Conservation (phyloP, 345 rosid genomes). For the Stellera chamaejasme region DNA sequence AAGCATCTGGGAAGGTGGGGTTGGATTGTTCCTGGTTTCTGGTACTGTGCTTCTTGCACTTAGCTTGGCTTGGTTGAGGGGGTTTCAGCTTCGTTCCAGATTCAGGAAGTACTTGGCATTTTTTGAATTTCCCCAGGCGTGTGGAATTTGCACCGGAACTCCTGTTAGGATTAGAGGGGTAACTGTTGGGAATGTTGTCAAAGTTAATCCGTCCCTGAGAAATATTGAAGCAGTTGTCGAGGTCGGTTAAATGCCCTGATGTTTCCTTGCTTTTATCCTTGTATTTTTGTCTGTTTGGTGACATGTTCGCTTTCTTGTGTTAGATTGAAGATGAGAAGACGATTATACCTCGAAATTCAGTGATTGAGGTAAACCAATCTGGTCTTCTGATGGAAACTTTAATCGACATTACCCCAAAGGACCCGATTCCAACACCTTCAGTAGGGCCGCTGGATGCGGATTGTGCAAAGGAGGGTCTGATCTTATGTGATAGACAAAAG, state of each 20-base stretch:
- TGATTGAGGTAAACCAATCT: conserved; percentile 94
- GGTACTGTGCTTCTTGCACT: conserved; percentile 81
- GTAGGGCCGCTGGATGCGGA: conserved; percentile 72
- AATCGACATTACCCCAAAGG: conserved; percentile 81
- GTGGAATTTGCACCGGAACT: conserved; percentile 87
- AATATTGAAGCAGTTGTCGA: conserved; percentile 90
- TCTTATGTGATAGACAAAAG: conserved; percentile 88
- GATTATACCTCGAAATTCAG: conserved; percentile 79
- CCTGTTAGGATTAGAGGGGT: conserved; percentile 97
- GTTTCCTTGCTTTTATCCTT: conserved; percentile 6
- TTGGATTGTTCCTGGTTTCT: conserved; percentile 87
- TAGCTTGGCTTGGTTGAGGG: conserved; percentile 86
- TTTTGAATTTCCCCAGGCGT: conserved; percentile 77
- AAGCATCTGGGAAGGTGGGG: conserved; percentile 99
- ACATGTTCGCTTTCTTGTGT: conserved; percentile 1
- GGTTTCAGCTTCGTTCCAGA: conserved; percentile 69
- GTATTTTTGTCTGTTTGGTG: conserved; percentile 2
- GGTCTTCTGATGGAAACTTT: conserved; percentile 97
- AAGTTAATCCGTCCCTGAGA: conserved; percentile 82
- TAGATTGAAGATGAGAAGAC: conserved; percentile 97
- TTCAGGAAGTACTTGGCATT: conserved; percentile 81
- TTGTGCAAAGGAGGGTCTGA: conserved; percentile 77
- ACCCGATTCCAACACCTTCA: conserved; percentile 82
- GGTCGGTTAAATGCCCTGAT: conserved; percentile 33
- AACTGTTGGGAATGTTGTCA: conserved; percentile 79